These are phyloP conservation scores for Cunninghamia lanceolata DNA, from an alignment of 75 land plant species.

Conservation along the genomic window DNA sequence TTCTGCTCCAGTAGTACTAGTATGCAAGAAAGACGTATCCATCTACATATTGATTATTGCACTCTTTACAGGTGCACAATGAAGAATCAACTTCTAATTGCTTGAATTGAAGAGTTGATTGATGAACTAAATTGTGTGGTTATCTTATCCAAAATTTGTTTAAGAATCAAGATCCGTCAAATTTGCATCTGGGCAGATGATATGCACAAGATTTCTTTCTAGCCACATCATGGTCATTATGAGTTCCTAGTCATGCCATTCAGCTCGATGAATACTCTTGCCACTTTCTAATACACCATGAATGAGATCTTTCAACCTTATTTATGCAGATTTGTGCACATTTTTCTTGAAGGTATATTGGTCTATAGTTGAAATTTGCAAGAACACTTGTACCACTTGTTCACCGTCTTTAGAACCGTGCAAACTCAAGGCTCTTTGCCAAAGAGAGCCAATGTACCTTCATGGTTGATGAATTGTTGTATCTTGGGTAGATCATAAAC, in stretches of 20 bases:
- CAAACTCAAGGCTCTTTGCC: not conserved
- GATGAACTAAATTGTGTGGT: too few species aligned
- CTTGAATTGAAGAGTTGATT: too few species aligned
- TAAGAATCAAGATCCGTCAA: slow-evolving; percentile 6
- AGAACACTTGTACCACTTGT: not conserved
- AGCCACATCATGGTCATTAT: slow-evolving; percentile 7
- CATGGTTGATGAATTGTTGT: not conserved
- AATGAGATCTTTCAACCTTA: slow-evolving; percentile 4
- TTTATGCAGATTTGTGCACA: slow-evolving; percentile 3
- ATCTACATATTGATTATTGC: too few species aligned
- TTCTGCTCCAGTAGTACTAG: too few species aligned
- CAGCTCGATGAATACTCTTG: slow-evolving; percentile 6
- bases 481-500: not conserved
- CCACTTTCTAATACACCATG: slow-evolving; percentile 13
- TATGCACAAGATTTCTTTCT: not conserved
- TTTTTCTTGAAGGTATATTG: slow-evolving; percentile 20
- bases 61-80: too few species aligned
- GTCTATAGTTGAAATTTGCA: slow-evolving; percentile 3
- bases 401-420: not conserved
- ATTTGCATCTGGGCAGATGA: slow-evolving; percentile 7
- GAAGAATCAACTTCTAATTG: too few species aligned
- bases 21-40: too few species aligned
- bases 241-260: slow-evolving; percentile 18
- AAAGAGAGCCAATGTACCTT: not conserved
- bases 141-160: slow-evolving; percentile 15